Conservation (phyloP, 2,329 filamentous ascomycete genomes). For the Zymoseptoria crescenta region DNA sequence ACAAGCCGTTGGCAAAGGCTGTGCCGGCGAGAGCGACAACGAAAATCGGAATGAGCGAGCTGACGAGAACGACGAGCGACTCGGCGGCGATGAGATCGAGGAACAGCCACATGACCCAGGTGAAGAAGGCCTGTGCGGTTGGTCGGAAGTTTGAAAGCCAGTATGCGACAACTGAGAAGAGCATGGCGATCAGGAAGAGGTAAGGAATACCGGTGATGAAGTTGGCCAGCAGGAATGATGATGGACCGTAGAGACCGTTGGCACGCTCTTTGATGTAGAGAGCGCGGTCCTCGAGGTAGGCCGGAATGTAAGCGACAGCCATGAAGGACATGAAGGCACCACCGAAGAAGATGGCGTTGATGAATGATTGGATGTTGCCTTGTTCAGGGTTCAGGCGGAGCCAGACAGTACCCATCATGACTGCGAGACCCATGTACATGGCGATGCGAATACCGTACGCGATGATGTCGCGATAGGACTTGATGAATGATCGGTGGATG, state of each 20-base stretch:
- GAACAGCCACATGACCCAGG: constrained; percentile 76
- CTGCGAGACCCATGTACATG: constrained; percentile 73
- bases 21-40: constrained; percentile 69
- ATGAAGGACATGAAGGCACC: constrained; percentile 44
- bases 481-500: constrained; percentile 72
- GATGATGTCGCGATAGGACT: constrained; percentile 75
- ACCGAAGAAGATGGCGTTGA: constrained; percentile 62
- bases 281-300: constrained; percentile 67
- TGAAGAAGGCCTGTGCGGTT: constrained; percentile 59
- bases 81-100: constrained; percentile 75
- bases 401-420: constrained; percentile 88
- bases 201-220: constrained; percentile 74
- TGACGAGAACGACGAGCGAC: constrained; percentile 68
- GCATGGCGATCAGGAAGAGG: constrained; percentile 63
- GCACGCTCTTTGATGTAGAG: constrained; percentile 67
- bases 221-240: constrained; percentile 64
- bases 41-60: constrained; percentile 65
- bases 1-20: constrained; percentile 77
- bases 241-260: constrained; percentile 69
- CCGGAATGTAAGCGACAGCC: constrained; percentile 68
- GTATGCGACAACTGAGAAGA: constrained; percentile 70
- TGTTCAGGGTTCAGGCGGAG: constrained; percentile 62
- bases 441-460: constrained; percentile 74
- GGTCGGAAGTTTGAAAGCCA: constrained; percentile 70
- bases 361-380: constrained; percentile 68